A percentile compares a stretch with the other conserved stretches of the same genome.
These are phyloP conservation scores for Myxozyma lipomycoides DNA, from an alignment of 805 yeast species.

Conservation along the genomic window DNA sequence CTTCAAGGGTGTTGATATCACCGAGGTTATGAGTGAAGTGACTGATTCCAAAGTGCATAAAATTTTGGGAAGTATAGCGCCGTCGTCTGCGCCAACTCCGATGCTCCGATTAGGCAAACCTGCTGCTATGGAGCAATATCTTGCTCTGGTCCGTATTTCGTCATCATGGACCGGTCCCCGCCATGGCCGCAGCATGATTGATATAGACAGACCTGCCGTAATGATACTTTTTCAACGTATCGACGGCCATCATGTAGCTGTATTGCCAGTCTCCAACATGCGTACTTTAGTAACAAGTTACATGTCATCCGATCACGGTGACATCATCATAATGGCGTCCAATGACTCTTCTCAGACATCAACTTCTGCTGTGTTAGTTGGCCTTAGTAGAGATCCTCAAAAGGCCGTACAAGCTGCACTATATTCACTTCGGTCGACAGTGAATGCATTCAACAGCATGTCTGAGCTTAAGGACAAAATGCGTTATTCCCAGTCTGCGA, in stretches of 20 bases:
- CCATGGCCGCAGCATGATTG: conserved; percentile 16
- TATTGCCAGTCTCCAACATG: conserved; percentile 30
- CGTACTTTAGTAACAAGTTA: conserved; percentile 3
- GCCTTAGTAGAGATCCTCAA: conserved; percentile 22
- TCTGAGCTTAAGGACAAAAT: too few species aligned
- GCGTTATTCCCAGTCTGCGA: not conserved
- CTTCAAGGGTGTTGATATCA: conserved; percentile 4
- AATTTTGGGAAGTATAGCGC: conserved; percentile 9
- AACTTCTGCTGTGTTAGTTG: conserved; percentile 25
- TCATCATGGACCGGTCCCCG: conserved; percentile 26
- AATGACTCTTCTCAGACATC: conserved; percentile 20
- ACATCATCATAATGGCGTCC: conserved; percentile 10
- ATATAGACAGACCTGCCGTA: conserved; percentile 16
- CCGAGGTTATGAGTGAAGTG: conserved; percentile 14
- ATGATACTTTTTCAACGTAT: conserved; percentile 21
- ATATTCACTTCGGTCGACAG: conserved; percentile 13
- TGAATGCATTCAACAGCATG: too few species aligned
- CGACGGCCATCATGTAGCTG: conserved; percentile 31
- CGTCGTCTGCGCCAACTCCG: conserved; percentile 3
- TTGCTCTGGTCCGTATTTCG: conserved; percentile 19
- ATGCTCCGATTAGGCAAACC: conserved; percentile 14
- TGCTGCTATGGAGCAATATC: conserved; percentile 10
- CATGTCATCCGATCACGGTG: conserved; percentile 16
- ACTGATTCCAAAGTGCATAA: conserved; percentile 15
- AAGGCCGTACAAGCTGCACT: conserved; percentile 22